phyloP scores from a whole-genome alignment of 2,329 filamentous ascomycete genomes.

The Cladosporium velox region DNA sequence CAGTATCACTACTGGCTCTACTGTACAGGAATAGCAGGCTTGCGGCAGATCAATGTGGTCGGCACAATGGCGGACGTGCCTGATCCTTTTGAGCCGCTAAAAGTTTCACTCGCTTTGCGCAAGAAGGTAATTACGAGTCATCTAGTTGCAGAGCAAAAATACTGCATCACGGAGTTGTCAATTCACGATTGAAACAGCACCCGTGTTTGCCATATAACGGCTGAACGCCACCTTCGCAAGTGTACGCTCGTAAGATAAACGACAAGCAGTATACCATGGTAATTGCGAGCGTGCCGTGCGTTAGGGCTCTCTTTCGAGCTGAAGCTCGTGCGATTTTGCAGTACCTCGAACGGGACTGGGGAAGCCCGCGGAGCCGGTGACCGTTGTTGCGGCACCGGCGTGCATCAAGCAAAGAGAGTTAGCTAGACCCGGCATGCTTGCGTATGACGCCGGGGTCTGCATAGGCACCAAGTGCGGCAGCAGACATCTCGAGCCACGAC shows the following conservation, averaged over 20 bases:
- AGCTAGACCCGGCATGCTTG: constrained; percentile 19
- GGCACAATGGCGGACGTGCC: constrained; percentile 9
- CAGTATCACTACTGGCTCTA: background rate
- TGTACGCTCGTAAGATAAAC: background rate
- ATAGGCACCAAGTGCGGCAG: constrained; percentile 13
- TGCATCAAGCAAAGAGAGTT: constrained; percentile 19
- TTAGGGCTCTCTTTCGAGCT: background rate
- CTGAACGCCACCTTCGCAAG: background rate
- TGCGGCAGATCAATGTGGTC: background rate
- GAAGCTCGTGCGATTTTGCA: constrained; percentile 20
- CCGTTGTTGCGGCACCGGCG: constrained; percentile 20
- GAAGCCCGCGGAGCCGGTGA: constrained; percentile 18
- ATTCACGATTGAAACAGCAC: background rate
- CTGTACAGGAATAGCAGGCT: background rate
- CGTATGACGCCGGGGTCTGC: constrained; percentile 16
- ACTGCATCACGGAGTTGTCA: background rate
- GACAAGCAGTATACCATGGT: constrained; percentile 5
- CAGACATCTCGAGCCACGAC: constrained; percentile 16
- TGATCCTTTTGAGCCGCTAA: constrained; percentile 15
- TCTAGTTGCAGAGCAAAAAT: background rate
- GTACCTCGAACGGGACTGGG: constrained; percentile 18
- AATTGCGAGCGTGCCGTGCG: constrained; percentile 8
- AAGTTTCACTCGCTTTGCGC: constrained; percentile 14
- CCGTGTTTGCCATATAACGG: background rate
- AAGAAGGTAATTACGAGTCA: constrained; percentile 18